Base-by-base conservation (phyloP, 108 stramenopile species). In the Conticribra guillardii region DNA sequence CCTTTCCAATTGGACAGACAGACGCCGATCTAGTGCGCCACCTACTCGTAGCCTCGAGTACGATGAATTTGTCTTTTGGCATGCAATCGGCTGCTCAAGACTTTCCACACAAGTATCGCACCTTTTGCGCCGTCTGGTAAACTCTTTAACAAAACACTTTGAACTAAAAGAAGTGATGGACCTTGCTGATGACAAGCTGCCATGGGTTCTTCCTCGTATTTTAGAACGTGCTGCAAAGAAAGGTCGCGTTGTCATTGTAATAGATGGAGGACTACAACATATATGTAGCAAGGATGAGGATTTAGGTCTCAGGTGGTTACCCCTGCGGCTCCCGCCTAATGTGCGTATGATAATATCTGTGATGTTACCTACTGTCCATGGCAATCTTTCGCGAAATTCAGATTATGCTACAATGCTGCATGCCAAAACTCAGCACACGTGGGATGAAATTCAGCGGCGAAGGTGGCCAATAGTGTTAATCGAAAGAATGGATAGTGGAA, bases 171-270 rank as follows among this genome's bases (percentile, higher is more conserved):
- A 60, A 44, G 47, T 48, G 19, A 56, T 83, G 0, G 82, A 86
- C 37, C 47, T 67, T 11, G 55, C 73, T 22, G 71, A 84, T 7
- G 84, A 76, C 32, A 79, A 75, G 23, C 79, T 91, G 1, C 82
- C 84, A 32, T 91, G 88, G 88, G 77, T 86, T 11, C 66, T 91
- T 26, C 86, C 90, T 2, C 71, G 85, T 2, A 83, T 91, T 34
- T 57, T 91, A 16, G 87, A 88, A 17, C 64, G 84, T 17, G 85
- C 87, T 3, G 67, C 83, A 23, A 73, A 83, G 66, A 86, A 88
- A 51, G 90, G 85, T 9, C 52, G 27, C 1, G 79, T 85, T 4
- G 26, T 90, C 29, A 84, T 91, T 56, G 67, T 89, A 26, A 76
- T 91, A 45, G 90, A 89, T 71, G 90, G 71, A 28, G 63, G 89